These are phyloP conservation scores for Pleurotus cornucopiae DNA, from an alignment of 768 basidiomycete species.

Conservation along the genomic window DNA sequence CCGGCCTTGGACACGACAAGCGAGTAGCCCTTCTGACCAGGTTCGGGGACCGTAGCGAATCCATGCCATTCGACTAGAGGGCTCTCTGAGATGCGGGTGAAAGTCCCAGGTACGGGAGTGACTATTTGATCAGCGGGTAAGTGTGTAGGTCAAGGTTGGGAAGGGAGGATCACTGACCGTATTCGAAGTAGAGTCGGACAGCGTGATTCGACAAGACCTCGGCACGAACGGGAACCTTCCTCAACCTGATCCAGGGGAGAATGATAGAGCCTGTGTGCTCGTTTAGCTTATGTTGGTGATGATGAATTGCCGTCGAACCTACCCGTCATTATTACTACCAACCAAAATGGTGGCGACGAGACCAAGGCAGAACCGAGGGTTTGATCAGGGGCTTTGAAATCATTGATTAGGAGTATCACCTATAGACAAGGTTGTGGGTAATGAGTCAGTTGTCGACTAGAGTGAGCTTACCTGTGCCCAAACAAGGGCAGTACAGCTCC, in stretches of 20 bases:
- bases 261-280: conserved; percentile 38
- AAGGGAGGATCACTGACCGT: conserved; percentile 30
- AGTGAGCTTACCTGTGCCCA: conserved; percentile 44
- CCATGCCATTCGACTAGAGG: conserved; percentile 58
- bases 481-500: conserved; percentile 47
- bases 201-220: conserved; percentile 55
- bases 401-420: conserved; percentile 49
- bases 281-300: neutral
- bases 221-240: conserved; percentile 48
- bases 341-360: conserved; percentile 48
- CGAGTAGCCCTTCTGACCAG: conserved; percentile 46
- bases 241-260: conserved; percentile 56
- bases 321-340: conserved; percentile 48
- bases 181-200: conserved; percentile 55
- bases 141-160: neutral
- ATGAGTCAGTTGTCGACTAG: neutral
- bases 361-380: conserved; percentile 40
- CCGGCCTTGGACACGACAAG: conserved; percentile 55
- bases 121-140: conserved; percentile 18
- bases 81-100: conserved; percentile 39
- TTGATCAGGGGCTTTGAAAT: conserved; percentile 35
- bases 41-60: conserved; percentile 50
- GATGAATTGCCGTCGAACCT: neutral
- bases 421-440: conserved; percentile 12
- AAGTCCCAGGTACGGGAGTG: conserved; percentile 42